These are phyloP conservation scores for Periconia sp. DNA, from an alignment of 2,329 filamentous ascomycete genomes.

Conservation along the genomic window DNA sequence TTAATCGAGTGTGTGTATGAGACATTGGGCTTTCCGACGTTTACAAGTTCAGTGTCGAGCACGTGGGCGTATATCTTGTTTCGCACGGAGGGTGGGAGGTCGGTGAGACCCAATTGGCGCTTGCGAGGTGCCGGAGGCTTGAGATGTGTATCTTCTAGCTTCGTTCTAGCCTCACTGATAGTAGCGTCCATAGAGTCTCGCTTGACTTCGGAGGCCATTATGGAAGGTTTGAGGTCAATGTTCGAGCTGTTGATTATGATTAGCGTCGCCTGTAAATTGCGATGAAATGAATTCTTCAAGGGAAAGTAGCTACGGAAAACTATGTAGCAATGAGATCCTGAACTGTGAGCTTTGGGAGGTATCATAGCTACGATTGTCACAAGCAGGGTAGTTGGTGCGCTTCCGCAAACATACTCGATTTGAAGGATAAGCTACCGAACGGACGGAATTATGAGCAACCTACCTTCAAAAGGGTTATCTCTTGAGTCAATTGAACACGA, in stretches of 20 bases:
- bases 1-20: slow-evolving; percentile 35
- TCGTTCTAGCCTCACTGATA: slow-evolving; percentile 17
- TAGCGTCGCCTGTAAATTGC: too few relatives aligned
- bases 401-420: too few relatives aligned
- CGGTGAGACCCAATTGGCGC: slow-evolving; percentile 22
- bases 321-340: too few relatives aligned
- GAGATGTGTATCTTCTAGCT: slow-evolving; percentile 21
- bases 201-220: slow-evolving; percentile 22
- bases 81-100: slow-evolving; percentile 35
- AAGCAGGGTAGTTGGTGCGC: too few relatives aligned
- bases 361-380: too few relatives aligned
- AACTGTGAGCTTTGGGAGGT: too few relatives aligned
- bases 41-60: slow-evolving; percentile 43
- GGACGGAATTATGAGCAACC: too few relatives aligned
- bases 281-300: too few relatives aligned
- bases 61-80: slow-evolving; percentile 42
- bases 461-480: too few relatives aligned
- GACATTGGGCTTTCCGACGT: slow-evolving; percentile 32
- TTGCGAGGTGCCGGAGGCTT: slow-evolving; percentile 26
- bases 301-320: too few relatives aligned
- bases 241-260: not conserved
- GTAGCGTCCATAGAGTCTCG: slow-evolving; percentile 42
- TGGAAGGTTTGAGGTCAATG: slow-evolving; percentile 1
- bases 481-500: not conserved
- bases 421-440: too few relatives aligned